Evolutionary conservation across 768 basidiomycete genomes (phyloP).

Genomic region (Hypsizygus marmoreus): DNA sequence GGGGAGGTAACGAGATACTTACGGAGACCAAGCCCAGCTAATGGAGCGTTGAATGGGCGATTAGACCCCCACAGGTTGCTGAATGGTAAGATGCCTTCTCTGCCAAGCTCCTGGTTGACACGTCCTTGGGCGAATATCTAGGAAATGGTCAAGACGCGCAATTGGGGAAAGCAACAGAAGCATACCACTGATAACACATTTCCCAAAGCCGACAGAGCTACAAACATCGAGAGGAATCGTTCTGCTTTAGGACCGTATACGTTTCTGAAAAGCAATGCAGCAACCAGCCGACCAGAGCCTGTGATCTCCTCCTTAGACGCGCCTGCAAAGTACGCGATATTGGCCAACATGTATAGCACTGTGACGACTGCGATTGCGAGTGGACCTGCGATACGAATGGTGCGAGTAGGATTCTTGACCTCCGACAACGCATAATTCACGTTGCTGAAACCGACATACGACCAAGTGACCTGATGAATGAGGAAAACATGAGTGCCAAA

Average conservation of each 20-base stretch:
- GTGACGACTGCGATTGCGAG: constrained; percentile 58
- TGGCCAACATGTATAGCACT: constrained; percentile 58
- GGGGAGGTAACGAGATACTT: constrained; percentile 31
- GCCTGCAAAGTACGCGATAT: constrained; percentile 67
- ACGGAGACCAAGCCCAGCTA: constrained; percentile 56
- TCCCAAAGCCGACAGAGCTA: constrained; percentile 55
- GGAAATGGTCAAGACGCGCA: constrained; percentile 13
- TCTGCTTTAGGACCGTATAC: constrained; percentile 58
- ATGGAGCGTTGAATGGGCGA: constrained; percentile 61
- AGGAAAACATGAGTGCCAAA: too few species aligned
- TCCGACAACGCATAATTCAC: constrained; percentile 70
- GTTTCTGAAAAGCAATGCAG: constrained; percentile 66
- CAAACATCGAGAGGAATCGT: constrained; percentile 24
- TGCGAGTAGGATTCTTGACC: constrained; percentile 59
- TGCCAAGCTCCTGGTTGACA: constrained; percentile 64
- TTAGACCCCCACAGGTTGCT: constrained; percentile 63
- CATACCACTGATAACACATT: constrained; percentile 54
- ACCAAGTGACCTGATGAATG: constrained; percentile 32
- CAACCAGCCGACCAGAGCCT: constrained; percentile 55
- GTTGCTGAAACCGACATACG: constrained; percentile 64
- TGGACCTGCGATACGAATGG: constrained; percentile 63
- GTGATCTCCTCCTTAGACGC: constrained; percentile 68
- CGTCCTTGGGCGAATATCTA: constrained; percentile 32
- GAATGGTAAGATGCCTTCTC: constrained; percentile 62
- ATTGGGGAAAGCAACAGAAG: constrained; percentile 8